Conservation (phyloP, 352 stramenopile species). For the Thalassiosira oceanica region DNA sequence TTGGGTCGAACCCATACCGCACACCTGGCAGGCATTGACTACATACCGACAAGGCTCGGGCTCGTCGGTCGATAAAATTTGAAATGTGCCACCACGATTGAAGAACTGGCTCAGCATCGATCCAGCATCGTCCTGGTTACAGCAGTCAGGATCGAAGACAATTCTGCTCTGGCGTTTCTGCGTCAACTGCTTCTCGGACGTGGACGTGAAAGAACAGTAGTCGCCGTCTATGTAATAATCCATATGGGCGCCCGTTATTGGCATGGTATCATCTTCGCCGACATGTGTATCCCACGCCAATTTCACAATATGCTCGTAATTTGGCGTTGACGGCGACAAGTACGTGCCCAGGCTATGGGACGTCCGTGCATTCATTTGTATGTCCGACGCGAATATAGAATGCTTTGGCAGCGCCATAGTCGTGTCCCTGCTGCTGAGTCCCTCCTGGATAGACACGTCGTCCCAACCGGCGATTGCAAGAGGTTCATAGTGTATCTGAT, state of each 20-base stretch:
- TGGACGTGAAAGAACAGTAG: constrained; percentile 14
- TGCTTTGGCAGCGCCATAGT: constrained; percentile 26
- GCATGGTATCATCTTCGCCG: constrained; percentile 4
- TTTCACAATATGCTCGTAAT: constrained; percentile 26
- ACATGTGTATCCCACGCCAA: constrained; percentile 16
- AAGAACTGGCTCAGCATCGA: constrained; percentile 45
- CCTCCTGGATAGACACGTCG: background rate
- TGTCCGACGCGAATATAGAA: constrained; percentile 31
- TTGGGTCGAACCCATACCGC: constrained; percentile 9
- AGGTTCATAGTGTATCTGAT: constrained; percentile 39
- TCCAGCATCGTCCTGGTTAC: constrained; percentile 17
- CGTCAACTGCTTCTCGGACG: background rate
- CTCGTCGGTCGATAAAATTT: constrained; percentile 29
- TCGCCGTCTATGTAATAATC: constrained; percentile 54
- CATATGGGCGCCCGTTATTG: constrained; percentile 6
- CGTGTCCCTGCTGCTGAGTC: no score
- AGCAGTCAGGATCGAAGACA: constrained; percentile 45
- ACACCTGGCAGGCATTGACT: constrained; percentile 34
- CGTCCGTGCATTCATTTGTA: constrained; percentile 31
- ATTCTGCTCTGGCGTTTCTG: constrained; percentile 38
- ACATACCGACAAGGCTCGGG: constrained; percentile 38
- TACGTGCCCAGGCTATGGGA: constrained; percentile 36
- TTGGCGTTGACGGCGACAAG: constrained; percentile 10
- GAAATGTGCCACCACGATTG: constrained; percentile 21
- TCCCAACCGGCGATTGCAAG: constrained; percentile 10